phyloP scores from a whole-genome alignment of 169 alveolate species.

The Plasmodium fragile region DNA sequence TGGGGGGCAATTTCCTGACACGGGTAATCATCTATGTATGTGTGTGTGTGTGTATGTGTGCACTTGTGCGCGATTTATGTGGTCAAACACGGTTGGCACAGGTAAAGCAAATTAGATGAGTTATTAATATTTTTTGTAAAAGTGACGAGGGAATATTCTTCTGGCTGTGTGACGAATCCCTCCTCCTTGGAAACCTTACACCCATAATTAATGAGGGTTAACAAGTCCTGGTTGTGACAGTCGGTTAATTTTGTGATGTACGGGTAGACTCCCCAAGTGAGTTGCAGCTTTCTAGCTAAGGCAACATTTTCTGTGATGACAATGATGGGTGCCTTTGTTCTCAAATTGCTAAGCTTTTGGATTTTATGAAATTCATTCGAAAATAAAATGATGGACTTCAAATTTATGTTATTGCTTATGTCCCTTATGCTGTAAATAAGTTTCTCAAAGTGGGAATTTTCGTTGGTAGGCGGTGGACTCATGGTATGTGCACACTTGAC shows the following conservation, averaged over 20 bases:
- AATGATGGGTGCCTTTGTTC: conserved; percentile 81
- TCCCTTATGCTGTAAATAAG: conserved; percentile 68
- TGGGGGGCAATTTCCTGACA: background rate
- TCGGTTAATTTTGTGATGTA: conserved; percentile 69
- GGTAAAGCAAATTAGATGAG: conserved; percentile 66
- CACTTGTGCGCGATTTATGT: background rate
- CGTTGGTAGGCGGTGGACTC: background rate
- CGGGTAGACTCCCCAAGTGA: conserved; percentile 85
- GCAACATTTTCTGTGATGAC: conserved; percentile 77
- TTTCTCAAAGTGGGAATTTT: conserved; percentile 60
- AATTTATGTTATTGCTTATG: conserved; percentile 62
- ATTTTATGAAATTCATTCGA: conserved; percentile 80
- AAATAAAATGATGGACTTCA: conserved; percentile 74
- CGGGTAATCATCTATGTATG: background rate
- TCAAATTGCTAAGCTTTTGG: conserved; percentile 82
- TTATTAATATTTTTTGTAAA: conserved; percentile 65
- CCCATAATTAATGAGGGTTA: conserved; percentile 66
- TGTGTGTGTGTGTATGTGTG: too few relatives aligned
- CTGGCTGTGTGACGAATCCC: conserved; percentile 63
- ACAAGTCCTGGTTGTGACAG: conserved; percentile 1
- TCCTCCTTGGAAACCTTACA: conserved; percentile 64
- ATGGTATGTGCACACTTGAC: background rate
- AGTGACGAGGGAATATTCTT: conserved; percentile 67
- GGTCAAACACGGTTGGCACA: conserved; percentile 62
- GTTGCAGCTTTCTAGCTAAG: conserved; percentile 82